phyloP scores from a whole-genome alignment of 805 yeast genomes.

The Teunomyces lycoperdinae region DNA sequence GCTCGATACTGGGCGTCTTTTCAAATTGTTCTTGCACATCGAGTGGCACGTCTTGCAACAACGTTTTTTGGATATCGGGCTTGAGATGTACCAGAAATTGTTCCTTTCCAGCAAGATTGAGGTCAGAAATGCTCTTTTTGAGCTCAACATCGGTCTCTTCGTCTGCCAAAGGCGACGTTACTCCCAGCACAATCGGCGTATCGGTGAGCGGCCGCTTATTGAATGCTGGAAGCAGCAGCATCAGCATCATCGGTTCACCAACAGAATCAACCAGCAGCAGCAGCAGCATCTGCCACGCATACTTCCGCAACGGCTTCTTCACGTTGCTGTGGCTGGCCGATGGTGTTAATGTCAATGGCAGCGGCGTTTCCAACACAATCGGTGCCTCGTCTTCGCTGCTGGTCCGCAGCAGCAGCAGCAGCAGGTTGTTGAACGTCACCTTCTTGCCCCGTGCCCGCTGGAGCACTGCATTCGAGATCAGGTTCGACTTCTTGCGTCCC shows the following conservation, averaged over 20 bases:
- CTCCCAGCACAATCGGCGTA: constrained; percentile 62
- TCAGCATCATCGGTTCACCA: neutral
- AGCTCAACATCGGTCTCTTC: constrained; percentile 20
- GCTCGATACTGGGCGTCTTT: constrained; percentile 41
- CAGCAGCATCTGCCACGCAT: neutral
- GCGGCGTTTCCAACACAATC: neutral
- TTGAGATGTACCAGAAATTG: constrained; percentile 5
- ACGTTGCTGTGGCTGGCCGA: neutral
- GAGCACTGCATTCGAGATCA: constrained; percentile 25
- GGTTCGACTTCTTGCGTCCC: constrained; percentile 15
- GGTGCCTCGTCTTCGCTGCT: constrained; percentile 5
- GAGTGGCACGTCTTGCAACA: constrained; percentile 32
- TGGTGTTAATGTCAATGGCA: constrained; percentile 4
- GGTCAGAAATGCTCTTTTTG: constrained; percentile 38
- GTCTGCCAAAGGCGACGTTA: constrained; percentile 51
- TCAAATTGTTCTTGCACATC: constrained; percentile 36
- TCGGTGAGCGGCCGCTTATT: constrained; percentile 72
- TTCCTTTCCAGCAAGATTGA: constrained; percentile 30
- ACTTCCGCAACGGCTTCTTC: constrained; percentile 3
- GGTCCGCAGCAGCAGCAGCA: constrained; percentile 5
- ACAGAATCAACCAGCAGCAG: constrained; percentile 1
- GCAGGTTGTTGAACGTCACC: constrained; percentile 16
- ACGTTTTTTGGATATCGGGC: constrained; percentile 6
- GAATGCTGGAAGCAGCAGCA: constrained; percentile 47
- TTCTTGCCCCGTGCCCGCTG: constrained; percentile 21